These are phyloP conservation scores for Centella asiatica DNA, from an alignment of 129 eudicot species.

Conservation along the genomic window DNA sequence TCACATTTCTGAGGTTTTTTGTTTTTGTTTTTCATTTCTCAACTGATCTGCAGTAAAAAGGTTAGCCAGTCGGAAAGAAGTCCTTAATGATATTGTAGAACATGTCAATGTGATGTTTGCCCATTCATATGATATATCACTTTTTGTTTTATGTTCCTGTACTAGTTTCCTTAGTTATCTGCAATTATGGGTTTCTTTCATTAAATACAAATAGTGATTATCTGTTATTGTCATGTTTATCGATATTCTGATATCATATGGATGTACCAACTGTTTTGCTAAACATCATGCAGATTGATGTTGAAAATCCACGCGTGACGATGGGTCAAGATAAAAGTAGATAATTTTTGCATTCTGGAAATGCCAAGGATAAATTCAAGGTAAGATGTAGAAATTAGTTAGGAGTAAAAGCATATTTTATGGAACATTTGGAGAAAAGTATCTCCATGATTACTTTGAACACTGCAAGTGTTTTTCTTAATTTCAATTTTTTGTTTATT, in stretches of 20 bases:
- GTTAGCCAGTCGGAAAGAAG: conserved; percentile 67
- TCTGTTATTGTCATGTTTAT: too few species aligned
- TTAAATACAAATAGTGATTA: too few species aligned
- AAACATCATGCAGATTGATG: conserved; percentile 73
- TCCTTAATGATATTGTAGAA: conserved; percentile 75
- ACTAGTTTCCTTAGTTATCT: conserved; percentile 1
- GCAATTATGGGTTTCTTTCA: too few species aligned
- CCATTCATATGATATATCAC: neutral
- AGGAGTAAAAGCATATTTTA: too few species aligned
- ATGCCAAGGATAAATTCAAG: conserved; percentile 89
- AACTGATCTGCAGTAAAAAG: conserved; percentile 54
- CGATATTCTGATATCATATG: neutral
- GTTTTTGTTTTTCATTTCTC: neutral
- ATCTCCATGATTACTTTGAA: conserved; percentile 2
- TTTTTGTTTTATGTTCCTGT: conserved; percentile 7
- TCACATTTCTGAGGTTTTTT: neutral
- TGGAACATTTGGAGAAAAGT: neutral
- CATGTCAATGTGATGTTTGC: conserved; percentile 72
- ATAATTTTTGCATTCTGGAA: conserved; percentile 96
- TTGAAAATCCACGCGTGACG: conserved; percentile 93
- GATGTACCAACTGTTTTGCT: conserved; percentile 10
- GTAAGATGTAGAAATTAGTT: conserved; percentile 25
- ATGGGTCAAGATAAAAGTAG: conserved; percentile 99
- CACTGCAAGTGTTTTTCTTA: too few species aligned
- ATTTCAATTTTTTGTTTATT: too few species aligned